Evolutionary conservation across 2,329 filamentous ascomycete species (phyloP), one percentile per base, ranked within the genome.

Genomic region (Aspergillus sp.): DNA sequence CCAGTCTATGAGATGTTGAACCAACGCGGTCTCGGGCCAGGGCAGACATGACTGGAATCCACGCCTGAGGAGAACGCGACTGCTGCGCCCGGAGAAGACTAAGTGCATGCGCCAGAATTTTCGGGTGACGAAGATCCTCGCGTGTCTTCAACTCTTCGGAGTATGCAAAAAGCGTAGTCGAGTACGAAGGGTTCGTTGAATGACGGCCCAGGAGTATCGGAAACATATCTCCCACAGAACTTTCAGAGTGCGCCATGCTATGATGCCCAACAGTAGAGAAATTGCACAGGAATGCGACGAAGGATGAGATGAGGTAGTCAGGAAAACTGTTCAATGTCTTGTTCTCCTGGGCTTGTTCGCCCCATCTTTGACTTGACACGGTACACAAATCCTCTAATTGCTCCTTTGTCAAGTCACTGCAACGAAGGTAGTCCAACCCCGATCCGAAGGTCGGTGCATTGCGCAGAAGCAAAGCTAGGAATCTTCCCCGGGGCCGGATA

Each of bases 391-490:
- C 70, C 36, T 63, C 62, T 12, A 75, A 64, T 48, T 77, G 74
- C 17, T 69, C 60, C n/a, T 71, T 59, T 10, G 73, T 65, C 55
- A 80, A 62, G 12, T 66, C 58, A 65, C 78, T 78, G 55, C 65
- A 68, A 55, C 67, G 66, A 13, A 85, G 69, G 63, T 80, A 82
- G 28, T 72, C 59, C 36, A 84, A 54, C 0, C 81, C 82, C 4
- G 70, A 67, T 19, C 69, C 64, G 10, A 83, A 70, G 21, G 72
- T 75, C 1, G 68, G 63, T 10, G 80, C 78, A 59, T 77, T 69
- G 5, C 74, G 72, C n/a, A 88, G 62, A n/a, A 88, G 72, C 54
- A 83, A 78, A 2, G 78, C 76, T 9, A 88, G 69, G 10, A 83
- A 76, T 41, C 74, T 74, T 2, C 70, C 73, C 3, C 73, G 71